A percentile compares a stretch with the other conserved stretches of the same genome.
These are phyloP conservation scores for Candida bentonensis DNA, from an alignment of 805 yeast genomes.

Conservation along the genomic window DNA sequence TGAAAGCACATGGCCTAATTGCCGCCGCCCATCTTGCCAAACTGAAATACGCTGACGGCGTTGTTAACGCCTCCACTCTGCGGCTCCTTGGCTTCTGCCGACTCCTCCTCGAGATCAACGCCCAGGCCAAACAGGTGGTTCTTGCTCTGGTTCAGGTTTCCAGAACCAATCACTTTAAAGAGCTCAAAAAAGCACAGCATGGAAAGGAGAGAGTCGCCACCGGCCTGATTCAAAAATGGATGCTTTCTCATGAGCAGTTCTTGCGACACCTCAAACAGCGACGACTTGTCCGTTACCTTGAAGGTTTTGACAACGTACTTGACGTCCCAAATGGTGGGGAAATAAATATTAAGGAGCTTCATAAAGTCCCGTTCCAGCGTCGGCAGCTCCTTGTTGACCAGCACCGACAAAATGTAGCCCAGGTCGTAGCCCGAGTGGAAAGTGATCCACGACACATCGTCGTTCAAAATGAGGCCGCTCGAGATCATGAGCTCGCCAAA, in stretches of 20 bases:
- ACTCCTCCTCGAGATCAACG: slow-evolving; percentile 12
- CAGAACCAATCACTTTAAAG: slow-evolving; percentile 21
- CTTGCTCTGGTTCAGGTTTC: slow-evolving; percentile 15
- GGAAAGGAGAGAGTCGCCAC: slow-evolving; percentile 30
- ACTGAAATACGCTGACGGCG: slow-evolving; percentile 17
- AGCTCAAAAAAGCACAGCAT: slow-evolving; percentile 30
- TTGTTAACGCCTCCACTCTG: background rate
- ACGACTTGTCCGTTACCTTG: slow-evolving; percentile 23
- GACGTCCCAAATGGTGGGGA: slow-evolving; percentile 76
- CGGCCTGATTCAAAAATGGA: slow-evolving; percentile 27
- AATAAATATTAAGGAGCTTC: slow-evolving; percentile 52
- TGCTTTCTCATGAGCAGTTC: slow-evolving; percentile 25
- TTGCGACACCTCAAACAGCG: slow-evolving; percentile 26
- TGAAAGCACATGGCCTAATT: background rate
- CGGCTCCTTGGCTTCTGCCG: slow-evolving; percentile 1
- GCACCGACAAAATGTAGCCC: slow-evolving; percentile 70
- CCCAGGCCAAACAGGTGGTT: slow-evolving; percentile 27
- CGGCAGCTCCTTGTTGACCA: slow-evolving; percentile 68
- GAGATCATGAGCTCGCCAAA: slow-evolving; percentile 78
- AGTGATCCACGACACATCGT: slow-evolving; percentile 69
- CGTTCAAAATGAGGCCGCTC: slow-evolving; percentile 70
- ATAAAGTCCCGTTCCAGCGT: slow-evolving; percentile 65
- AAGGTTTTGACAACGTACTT: slow-evolving; percentile 33
- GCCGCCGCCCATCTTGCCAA: slow-evolving; percentile 19
- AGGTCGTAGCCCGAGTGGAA: slow-evolving; percentile 92